These are phyloP conservation scores for Xylariaceae sp. DNA, from an alignment of 2,329 filamentous ascomycete species.

Conservation along the genomic window DNA sequence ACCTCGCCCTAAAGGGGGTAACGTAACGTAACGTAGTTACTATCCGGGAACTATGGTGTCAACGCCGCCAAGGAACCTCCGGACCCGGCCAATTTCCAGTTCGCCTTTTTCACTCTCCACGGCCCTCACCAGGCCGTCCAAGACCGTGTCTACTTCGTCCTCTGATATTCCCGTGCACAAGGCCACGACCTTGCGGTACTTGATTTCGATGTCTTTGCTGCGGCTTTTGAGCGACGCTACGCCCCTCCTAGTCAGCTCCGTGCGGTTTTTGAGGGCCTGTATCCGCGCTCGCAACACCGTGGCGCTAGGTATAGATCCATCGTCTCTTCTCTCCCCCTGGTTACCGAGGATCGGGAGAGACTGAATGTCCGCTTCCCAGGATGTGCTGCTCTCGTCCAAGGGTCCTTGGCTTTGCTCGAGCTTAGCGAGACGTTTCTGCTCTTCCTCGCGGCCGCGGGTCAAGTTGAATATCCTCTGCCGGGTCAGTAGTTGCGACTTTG, in stretches of 20 bases:
- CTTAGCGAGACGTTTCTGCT: constrained; percentile 53
- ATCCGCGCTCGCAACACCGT: constrained; percentile 63
- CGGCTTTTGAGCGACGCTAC: constrained; percentile 70
- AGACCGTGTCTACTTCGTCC: constrained; percentile 70
- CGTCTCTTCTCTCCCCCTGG: constrained; percentile 34
- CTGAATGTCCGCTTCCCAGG: constrained; percentile 53
- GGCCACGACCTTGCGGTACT: constrained; percentile 83
- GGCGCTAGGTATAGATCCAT: constrained; percentile 51
- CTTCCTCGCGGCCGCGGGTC: constrained; percentile 65
- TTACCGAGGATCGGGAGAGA: constrained; percentile 39
- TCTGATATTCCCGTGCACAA: constrained; percentile 80
- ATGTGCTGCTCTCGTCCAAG: constrained; percentile 41
- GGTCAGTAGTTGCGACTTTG: constrained; percentile 61
- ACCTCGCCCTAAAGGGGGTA: no score
- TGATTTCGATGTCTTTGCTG: constrained; percentile 77
- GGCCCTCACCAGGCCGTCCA: constrained; percentile 76
- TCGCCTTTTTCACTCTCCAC: constrained; percentile 82
- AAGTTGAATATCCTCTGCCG: constrained; percentile 75
- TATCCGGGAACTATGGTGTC: constrained; percentile 50
- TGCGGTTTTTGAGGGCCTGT: constrained; percentile 66
- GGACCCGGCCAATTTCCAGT: constrained; percentile 70
- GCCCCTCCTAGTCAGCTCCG: constrained; percentile 61
- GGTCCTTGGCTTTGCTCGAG: constrained; percentile 43
- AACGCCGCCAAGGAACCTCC: constrained; percentile 75
- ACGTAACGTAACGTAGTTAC: no score